Conservation (phyloP, 768 basidiomycete genomes). For the Hericium coralloides region DNA sequence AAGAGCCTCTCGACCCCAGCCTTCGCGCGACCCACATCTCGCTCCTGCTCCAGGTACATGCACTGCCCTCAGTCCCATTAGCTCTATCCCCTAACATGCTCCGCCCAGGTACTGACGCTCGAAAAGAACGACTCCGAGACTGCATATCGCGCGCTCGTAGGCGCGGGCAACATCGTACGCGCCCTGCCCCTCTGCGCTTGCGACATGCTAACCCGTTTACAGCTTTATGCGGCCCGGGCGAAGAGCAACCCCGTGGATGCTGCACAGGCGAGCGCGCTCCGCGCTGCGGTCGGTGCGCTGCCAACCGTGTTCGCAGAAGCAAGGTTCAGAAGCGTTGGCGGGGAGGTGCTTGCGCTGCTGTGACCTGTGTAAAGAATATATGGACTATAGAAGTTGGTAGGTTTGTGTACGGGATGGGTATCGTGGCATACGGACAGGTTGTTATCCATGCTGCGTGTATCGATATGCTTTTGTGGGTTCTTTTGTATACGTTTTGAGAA, state of each 20-base stretch:
- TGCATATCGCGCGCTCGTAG: conserved; percentile 61
- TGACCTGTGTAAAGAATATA: conserved; percentile 13
- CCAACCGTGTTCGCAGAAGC: conserved; percentile 47
- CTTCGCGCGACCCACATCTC: conserved; percentile 34
- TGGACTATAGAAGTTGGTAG: too few relatives aligned
- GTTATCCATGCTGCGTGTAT: neutral
- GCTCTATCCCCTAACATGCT: neutral
- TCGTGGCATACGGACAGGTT: neutral
- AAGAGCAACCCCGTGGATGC: conserved; percentile 27
- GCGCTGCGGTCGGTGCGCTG: conserved; percentile 30
- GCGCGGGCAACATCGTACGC: conserved; percentile 64
- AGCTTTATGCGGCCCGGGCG: conserved; percentile 44
- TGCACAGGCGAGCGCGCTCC: conserved; percentile 32
- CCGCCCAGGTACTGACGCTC: neutral
- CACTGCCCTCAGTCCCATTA: neutral
- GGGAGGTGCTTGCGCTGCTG: conserved; percentile 39
- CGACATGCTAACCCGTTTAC: neutral
- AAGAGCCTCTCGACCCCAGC: conserved; percentile 29
- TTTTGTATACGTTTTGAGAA: too few relatives aligned
- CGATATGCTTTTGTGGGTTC: too few relatives aligned
- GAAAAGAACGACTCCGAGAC: conserved; percentile 58
- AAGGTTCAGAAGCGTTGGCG: conserved; percentile 41
- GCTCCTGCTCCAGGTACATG: conserved; percentile 38
- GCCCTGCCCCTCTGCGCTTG: neutral
- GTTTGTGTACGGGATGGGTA: too few relatives aligned